Conservation (phyloP, 495 filamentous ascomycete species). For the Apodospora peruviana region DNA sequence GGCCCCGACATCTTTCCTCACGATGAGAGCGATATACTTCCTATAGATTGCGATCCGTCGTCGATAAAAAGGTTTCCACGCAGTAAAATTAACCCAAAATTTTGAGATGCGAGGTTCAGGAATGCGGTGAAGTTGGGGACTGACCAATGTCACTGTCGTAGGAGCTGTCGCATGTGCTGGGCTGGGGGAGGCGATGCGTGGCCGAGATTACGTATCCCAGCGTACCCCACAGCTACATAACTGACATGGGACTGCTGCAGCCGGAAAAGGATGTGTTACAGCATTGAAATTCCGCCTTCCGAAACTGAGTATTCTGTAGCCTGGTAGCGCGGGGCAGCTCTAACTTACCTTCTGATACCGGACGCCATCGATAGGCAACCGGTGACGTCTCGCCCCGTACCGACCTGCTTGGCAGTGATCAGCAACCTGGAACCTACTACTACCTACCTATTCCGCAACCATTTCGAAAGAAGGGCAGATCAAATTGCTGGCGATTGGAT, state of each 20-base stretch:
- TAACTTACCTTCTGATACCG: too few relatives aligned
- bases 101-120: neutral
- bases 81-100: neutral
- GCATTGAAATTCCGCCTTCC: neutral
- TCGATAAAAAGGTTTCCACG: too few relatives aligned
- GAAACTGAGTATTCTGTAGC: neutral
- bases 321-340: neutral
- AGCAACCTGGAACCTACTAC: too few relatives aligned
- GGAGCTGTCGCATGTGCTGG: constrained; percentile 14
- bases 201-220: constrained; percentile 23
- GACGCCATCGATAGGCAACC: too few relatives aligned
- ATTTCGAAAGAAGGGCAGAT: neutral
- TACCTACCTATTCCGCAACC: too few relatives aligned
- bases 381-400: neutral
- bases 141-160: constrained; percentile 2
- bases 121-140: neutral
- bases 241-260: too few relatives aligned
- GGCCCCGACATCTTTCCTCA: constrained; percentile 34
- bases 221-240: constrained; percentile 13
- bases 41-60: too few relatives aligned
- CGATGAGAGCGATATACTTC: neutral
- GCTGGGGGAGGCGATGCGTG: neutral
- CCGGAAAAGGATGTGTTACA: neutral
- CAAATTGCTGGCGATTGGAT: too few relatives aligned
- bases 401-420: too few relatives aligned